These are phyloP conservation scores for Fonsecaea erecta DNA, from an alignment of 2,329 filamentous ascomycete genomes.

Conservation along the genomic window DNA sequence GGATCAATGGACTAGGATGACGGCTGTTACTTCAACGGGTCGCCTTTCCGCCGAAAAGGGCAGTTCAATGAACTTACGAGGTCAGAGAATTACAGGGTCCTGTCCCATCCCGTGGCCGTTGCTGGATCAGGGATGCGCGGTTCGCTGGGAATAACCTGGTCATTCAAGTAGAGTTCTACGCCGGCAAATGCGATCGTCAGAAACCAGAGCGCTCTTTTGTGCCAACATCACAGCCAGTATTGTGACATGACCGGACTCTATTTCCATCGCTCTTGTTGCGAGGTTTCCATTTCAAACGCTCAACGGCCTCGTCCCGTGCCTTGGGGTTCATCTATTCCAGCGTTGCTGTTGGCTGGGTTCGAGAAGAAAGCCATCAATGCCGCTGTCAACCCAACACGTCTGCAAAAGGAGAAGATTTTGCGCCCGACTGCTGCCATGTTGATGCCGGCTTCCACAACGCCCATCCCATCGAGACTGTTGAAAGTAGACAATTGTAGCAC, in stretches of 20 bases:
- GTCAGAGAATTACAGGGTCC: constrained; percentile 1
- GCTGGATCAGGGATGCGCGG: constrained; percentile 3
- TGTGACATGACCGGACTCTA: constrained; percentile 7
- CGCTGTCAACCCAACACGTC: neutral
- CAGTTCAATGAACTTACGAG: constrained; percentile 2
- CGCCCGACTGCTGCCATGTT: constrained; percentile 3
- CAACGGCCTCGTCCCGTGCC: constrained; percentile 8
- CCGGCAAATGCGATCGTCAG: neutral
- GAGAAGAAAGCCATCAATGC: neutral
- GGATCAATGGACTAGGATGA: constrained; percentile 21
- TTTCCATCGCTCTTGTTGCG: constrained; percentile 6
- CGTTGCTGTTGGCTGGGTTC: neutral
- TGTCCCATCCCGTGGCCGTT: neutral
- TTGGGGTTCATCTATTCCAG: neutral
- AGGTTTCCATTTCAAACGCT: neutral
- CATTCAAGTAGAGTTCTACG: neutral
- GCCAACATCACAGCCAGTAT: constrained; percentile 2
- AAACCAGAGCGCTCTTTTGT: neutral
- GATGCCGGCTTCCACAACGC: constrained; percentile 6
- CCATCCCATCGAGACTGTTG: constrained; percentile 5
- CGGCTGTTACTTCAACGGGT: constrained; percentile 21
- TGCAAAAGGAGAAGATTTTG: constrained; percentile 18
- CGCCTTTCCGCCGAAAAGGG: constrained; percentile 12
- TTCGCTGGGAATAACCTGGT: constrained; percentile 16
- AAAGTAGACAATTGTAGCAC: constrained; percentile 20